Conservation (phyloP, 805 yeast species). For the Zygoascus biomembranicola region DNA sequence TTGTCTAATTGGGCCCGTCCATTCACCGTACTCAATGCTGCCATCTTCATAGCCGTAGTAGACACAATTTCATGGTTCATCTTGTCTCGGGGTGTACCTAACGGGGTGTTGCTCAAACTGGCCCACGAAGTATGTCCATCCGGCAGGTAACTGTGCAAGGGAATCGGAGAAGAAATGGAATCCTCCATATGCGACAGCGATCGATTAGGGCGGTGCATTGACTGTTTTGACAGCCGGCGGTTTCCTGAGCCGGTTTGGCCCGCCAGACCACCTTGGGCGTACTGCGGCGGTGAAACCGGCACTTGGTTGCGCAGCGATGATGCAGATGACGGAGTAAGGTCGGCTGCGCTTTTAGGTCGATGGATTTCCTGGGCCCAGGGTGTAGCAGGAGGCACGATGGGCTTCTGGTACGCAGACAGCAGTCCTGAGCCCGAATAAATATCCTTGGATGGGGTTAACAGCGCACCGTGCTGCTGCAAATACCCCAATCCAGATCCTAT, state of each 20-base stretch:
- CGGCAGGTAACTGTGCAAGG: slow-evolving; percentile 8
- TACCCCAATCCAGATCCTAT: background rate
- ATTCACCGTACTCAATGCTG: slow-evolving; percentile 54
- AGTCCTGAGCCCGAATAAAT: background rate
- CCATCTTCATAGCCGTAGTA: slow-evolving; percentile 46
- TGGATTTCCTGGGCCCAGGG: slow-evolving; percentile 23
- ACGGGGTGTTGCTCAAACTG: slow-evolving; percentile 24
- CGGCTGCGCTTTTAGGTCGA: slow-evolving; percentile 24
- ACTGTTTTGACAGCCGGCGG: background rate
- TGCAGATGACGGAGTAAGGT: slow-evolving; percentile 1
- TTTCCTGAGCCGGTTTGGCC: background rate
- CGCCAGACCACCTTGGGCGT: slow-evolving; percentile 1
- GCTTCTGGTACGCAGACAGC: slow-evolving; percentile 8
- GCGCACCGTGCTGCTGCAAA: slow-evolving; percentile 1
- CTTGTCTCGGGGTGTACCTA: slow-evolving; percentile 10
- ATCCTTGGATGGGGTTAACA: slow-evolving; percentile 14
- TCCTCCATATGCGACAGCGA: slow-evolving; percentile 16
- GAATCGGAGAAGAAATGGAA: background rate
- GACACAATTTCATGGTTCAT: slow-evolving; percentile 24
- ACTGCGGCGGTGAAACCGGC: slow-evolving; percentile 1
- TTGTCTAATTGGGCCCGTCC: slow-evolving; percentile 37
- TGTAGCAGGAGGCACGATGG: slow-evolving; percentile 14
- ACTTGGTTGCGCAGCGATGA: slow-evolving; percentile 1
- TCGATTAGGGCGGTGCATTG: slow-evolving; percentile 7
- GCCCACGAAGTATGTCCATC: slow-evolving; percentile 22